Base-by-base conservation (phyloP, 352 stramenopile genomes). In the Globisporangium sylvaticum region DNA sequence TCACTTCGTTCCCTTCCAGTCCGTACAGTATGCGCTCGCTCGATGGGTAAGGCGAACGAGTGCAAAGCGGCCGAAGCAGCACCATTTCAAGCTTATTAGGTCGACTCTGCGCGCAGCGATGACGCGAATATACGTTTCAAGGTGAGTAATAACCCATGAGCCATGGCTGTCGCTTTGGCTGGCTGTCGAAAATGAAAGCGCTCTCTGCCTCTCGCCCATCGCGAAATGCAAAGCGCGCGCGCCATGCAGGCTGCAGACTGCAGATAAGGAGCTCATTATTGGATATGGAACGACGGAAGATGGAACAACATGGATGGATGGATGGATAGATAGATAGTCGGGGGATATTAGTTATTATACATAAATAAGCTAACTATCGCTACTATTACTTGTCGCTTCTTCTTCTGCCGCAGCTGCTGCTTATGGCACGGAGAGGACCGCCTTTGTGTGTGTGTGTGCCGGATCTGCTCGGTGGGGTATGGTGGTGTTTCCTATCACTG, bases 361-460 rank as follows among this genome's bases (percentile, higher is more conserved):
- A 65, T 65, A 65, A 65, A 65, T 65, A 65, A 65, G 59, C 59
- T 65, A 65, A 65, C 59, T 34, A 65, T 58, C 59, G 24, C 27
- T 58, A 39, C 18, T 65, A 20, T 9, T 56, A 44, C 37, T 44
- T 44, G 37, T 10, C 6, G 37, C 12, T 14, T 22, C 9, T 14
- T 27, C 46, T 18, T n/a, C 46, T 3, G 14, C 42, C 5, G 37
- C 20, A 20, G 53, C 6, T 42, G 15, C 25, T 25, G 42, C 42
- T 18, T 65, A 58, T 65, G 59, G 59, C 58, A 65, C 59, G 42
- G 42, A 65, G 42, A 55, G 55, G 39, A 20, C 18, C 18, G 24
- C 22, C 18, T 18, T 5, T n/a, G n/a, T n/a, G n/a, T n/a, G n/a
- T n/a, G 14, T 32, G 32, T 34, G 58, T 63, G n/a, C 25, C 58